phyloP scores from a whole-genome alignment of 371 early-diverging fungal species.

The Mucor mucedo region DNA sequence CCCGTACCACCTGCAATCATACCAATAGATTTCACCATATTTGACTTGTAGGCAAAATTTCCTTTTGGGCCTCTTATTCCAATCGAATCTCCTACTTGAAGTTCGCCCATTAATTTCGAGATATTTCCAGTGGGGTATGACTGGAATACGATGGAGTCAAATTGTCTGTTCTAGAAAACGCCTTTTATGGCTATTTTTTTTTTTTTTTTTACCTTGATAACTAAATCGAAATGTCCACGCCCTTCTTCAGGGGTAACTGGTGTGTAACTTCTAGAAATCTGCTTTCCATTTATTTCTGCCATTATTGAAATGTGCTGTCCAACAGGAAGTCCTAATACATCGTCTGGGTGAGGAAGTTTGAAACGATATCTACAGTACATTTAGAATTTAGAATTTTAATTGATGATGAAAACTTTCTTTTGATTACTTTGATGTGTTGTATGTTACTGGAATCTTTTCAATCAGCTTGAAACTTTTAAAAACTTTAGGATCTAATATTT shows the following conservation, averaged over 20 bases:
- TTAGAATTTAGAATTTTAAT: not conserved
- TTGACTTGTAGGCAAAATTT: constrained; percentile 84
- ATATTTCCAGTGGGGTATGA: constrained; percentile 87
- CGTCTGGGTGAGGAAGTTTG: constrained; percentile 64
- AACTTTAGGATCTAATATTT: constrained; percentile 61
- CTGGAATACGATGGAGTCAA: constrained; percentile 44
- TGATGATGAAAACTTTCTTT: not conserved
- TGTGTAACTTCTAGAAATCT: constrained; percentile 85
- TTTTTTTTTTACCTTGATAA: constrained; percentile 74
- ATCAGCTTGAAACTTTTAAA: constrained; percentile 76
- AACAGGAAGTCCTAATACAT: constrained; percentile 78
- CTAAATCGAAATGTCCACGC: constrained; percentile 84
- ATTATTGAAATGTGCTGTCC: constrained; percentile 90
- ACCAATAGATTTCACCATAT: constrained; percentile 79
- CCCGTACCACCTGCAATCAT: constrained; percentile 97
- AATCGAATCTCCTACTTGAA: constrained; percentile 84
- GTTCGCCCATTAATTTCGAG: constrained; percentile 76
- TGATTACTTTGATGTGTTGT: constrained; percentile 78
- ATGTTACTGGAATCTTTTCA: constrained; percentile 68
- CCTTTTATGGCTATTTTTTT: not conserved
- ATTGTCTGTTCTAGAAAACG: not conserved
- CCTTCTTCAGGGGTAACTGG: constrained; percentile 81
- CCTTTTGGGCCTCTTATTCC: constrained; percentile 92
- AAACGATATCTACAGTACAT: constrained; percentile 75
- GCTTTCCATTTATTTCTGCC: constrained; percentile 80